Evolutionary conservation across 768 basidiomycete species (phyloP), one percentile per base, ranked within the genome.

Genomic region (Mycena galopus): DNA sequence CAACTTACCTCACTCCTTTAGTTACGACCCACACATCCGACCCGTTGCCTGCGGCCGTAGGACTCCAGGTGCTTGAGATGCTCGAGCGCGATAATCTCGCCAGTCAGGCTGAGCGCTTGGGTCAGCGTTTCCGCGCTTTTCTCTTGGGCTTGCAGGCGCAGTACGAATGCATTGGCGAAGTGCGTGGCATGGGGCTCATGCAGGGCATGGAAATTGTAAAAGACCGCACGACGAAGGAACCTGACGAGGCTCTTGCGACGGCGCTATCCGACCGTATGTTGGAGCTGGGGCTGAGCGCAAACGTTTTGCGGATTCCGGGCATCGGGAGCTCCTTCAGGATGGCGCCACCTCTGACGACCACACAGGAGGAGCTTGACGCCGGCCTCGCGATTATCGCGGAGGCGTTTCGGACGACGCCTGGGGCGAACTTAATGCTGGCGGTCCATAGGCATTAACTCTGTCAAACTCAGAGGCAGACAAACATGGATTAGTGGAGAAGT

Each of bases 21-120:
- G 75, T 74, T 44, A 77, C 76, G 3, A 77, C 76, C 7, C 76
- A 77, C 60, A 69, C 67, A 27, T 77, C 76, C 30, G 76, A 77
- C 47, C 76, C 76, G 14, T 59, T 77, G 47, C 76, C 76, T 10
- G 76, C 76, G 3, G 76, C 76, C 4, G 71, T 77, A 23, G 76
- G 76, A 12, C 61, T 77, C 8, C 64, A 72, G 10, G 76, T 77
- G 25, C 71, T 77, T 30, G 35, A 64, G 4, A 75, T 77, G n/a
- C 69, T 77, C 16, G 76, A 75, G 63, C 76, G 76, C 33, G 76
- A 77, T 53, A 68, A 73, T 30, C 65, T 77, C n/a, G 73, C 76
- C 25, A 33, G 30, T 19, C 76, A 47, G 12, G 76, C 76, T 14
- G 67, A 75, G 39, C 44, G 51, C 21, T 57, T 77, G 9, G 76